Conservation (phyloP, 2,329 filamentous ascomycete genomes). For the Aspergillus sp. region DNA sequence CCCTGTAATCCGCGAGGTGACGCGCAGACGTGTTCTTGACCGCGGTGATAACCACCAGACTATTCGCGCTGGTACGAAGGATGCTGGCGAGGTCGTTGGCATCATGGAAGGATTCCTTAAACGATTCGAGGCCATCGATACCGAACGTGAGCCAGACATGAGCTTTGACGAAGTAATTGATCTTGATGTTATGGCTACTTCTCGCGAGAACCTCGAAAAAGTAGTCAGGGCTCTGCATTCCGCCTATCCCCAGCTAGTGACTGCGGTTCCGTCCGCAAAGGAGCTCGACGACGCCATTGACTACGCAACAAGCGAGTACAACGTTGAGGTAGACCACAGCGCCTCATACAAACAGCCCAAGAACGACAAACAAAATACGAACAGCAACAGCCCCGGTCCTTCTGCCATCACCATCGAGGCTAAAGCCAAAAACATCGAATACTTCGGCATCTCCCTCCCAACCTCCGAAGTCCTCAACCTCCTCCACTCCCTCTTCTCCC, state of each 20-base stretch:
- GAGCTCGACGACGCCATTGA: slow-evolving; percentile 80
- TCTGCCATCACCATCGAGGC: slow-evolving; percentile 31
- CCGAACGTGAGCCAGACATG: slow-evolving; percentile 68
- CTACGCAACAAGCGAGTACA: slow-evolving; percentile 72
- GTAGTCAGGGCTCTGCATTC: slow-evolving; percentile 70
- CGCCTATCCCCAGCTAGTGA: slow-evolving; percentile 72
- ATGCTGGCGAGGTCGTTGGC: slow-evolving; percentile 70
- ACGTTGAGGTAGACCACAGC: slow-evolving; percentile 73
- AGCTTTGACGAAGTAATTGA: slow-evolving; percentile 83
- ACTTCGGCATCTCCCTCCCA: slow-evolving; percentile 61
- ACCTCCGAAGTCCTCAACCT: slow-evolving; percentile 53
- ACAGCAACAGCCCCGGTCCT: slow-evolving; percentile 18
- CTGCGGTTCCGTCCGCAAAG: slow-evolving; percentile 65
- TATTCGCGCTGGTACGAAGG: slow-evolving; percentile 79
- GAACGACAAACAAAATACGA: slow-evolving; percentile 46
- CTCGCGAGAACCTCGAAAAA: slow-evolving; percentile 80
- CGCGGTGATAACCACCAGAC: slow-evolving; percentile 98
- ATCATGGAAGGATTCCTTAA: slow-evolving; percentile 95
- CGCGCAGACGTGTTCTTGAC: slow-evolving; percentile 73
- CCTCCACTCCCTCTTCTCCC: slow-evolving; percentile 69
- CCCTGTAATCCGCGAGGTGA: slow-evolving; percentile 70
- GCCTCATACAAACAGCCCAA: slow-evolving; percentile 33
- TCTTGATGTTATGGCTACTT: slow-evolving; percentile 74
- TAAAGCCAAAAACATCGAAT: slow-evolving; percentile 61
- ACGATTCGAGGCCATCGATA: slow-evolving; percentile 77